A percentile compares a stretch with the other conserved stretches of the same genome.
These are phyloP conservation scores for Diaporthe citriasiana DNA, from an alignment of 2,329 filamentous ascomycete species.

Conservation along the genomic window DNA sequence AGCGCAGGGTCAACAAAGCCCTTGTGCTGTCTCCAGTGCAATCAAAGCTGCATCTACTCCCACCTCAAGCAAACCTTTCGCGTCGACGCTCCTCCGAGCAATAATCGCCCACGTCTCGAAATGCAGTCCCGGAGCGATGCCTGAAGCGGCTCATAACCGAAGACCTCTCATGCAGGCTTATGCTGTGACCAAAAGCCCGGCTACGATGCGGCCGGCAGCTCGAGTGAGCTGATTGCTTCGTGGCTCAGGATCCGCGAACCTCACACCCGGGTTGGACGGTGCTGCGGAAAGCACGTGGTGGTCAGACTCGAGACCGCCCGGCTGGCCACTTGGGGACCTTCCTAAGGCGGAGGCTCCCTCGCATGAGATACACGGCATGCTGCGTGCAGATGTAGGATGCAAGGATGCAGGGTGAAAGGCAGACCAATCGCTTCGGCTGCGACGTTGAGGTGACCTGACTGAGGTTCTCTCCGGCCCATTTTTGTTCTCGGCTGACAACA, in stretches of 20 bases:
- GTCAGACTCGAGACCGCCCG: constrained; percentile 16
- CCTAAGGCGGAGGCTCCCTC: constrained; percentile 20
- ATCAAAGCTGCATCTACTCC: background rate
- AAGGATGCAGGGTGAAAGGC: constrained; percentile 10
- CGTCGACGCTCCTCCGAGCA: background rate
- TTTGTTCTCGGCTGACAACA: background rate
- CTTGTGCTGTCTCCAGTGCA: background rate
- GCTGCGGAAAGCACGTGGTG: constrained; percentile 7
- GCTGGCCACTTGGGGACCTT: constrained; percentile 5
- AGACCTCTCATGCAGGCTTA: background rate
- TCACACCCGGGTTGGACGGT: constrained; percentile 6
- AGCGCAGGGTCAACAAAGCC: too few species aligned
- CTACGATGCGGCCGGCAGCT: background rate
- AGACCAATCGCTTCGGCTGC: constrained; percentile 3
- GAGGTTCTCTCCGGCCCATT: background rate
- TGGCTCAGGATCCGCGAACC: constrained; percentile 7
- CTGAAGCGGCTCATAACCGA: constrained; percentile 2
- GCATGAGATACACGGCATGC: constrained; percentile 15
- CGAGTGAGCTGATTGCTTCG: background rate
- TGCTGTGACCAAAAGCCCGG: background rate
- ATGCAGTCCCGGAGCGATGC: too few species aligned
- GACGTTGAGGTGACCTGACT: background rate
- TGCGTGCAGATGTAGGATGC: constrained; percentile 21
- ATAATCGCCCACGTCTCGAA: background rate
- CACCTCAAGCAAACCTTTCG: background rate